Conservation (phyloP, 2,329 filamentous ascomycete species). For the Xylariales sp. region DNA sequence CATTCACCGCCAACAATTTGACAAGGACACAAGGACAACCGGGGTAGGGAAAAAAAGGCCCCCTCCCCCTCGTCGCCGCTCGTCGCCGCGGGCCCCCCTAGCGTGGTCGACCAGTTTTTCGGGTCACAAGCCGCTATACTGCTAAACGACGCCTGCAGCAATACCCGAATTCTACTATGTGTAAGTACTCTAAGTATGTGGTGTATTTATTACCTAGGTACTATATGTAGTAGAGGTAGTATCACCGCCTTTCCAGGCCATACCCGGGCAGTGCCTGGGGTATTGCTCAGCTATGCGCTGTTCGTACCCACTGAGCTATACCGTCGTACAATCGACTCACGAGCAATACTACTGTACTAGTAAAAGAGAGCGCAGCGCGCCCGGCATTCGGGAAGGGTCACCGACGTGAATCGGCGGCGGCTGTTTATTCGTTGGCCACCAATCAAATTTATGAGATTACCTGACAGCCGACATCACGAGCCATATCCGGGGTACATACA, state of each 20-base stretch:
- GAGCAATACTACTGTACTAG: not conserved
- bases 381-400: slow-evolving; percentile 23
- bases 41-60: not conserved
- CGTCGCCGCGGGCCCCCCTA: no score
- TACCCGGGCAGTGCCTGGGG: not conserved
- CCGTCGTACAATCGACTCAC: not conserved
- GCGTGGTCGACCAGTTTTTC: slow-evolving; percentile 16
- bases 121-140: slow-evolving; percentile 21
- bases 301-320: slow-evolving; percentile 10
- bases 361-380: not conserved
- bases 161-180: slow-evolving; percentile 11
- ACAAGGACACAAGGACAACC: not conserved
- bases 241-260: slow-evolving; percentile 23
- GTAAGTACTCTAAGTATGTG: no score
- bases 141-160: slow-evolving; percentile 34
- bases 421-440: slow-evolving; percentile 12
- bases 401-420: slow-evolving; percentile 8
- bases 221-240: not conserved
- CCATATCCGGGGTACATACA: slow-evolving; percentile 16
- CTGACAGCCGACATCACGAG: slow-evolving; percentile 19
- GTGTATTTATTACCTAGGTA: no score
- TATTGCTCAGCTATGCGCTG: not conserved
- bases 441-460: slow-evolving; percentile 17
- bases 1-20: not conserved
- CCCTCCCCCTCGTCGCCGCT: no score